Evolutionary conservation across 2,329 filamentous ascomycete species (phyloP).

Genomic region (Metarhizium rileyi): DNA sequence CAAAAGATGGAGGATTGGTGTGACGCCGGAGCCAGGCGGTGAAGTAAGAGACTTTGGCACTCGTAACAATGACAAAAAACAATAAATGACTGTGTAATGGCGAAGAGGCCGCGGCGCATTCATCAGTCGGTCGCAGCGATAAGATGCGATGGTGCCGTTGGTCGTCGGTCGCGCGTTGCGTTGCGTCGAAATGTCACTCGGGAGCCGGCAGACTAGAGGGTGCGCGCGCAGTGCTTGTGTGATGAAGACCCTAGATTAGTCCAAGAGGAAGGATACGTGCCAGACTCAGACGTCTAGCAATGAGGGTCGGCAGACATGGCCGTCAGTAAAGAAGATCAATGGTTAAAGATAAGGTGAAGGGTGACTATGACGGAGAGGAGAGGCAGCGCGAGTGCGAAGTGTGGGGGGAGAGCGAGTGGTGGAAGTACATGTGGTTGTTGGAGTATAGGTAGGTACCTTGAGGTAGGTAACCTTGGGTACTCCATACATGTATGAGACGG

Average conservation of each 20-base stretch:
- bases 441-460: not conserved
- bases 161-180: not conserved
- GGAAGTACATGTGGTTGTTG: not conserved
- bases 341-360: not conserved
- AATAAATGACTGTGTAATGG: conserved; percentile 9
- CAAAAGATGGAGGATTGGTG: not conserved
- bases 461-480: no score
- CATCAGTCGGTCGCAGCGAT: conserved; percentile 1
- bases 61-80: not conserved
- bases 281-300: conserved; percentile 16
- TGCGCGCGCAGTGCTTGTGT: not conserved
- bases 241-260: conserved; percentile 11
- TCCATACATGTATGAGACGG: no score
- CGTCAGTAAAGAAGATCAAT: conserved; percentile 2
- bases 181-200: conserved; percentile 5
- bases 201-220: not conserved
- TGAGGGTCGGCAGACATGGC: conserved; percentile 13
- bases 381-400: conserved; percentile 3
- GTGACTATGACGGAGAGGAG: conserved; percentile 6
- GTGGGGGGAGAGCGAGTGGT: not conserved
- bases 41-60: not conserved
- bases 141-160: not conserved
- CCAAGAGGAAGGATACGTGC: conserved; percentile 12
- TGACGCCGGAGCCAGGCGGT: not conserved
- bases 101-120: conserved; percentile 12